Evolutionary conservation across 352 stramenopile genomes (phyloP).

Genomic region (Pythium plurisporium): DNA sequence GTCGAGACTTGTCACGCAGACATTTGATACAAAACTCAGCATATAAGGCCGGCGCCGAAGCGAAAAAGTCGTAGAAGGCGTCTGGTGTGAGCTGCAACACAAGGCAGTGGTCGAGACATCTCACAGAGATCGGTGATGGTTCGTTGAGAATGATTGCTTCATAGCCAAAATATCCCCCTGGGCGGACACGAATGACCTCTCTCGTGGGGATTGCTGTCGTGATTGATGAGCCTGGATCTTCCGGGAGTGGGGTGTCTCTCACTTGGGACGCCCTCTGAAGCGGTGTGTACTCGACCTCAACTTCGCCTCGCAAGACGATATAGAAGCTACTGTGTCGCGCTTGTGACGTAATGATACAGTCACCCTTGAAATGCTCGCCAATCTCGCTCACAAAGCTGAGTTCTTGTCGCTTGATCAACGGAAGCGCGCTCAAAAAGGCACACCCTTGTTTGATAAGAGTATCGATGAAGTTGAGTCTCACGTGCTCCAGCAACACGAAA

Average conservation of each 20-base stretch:
- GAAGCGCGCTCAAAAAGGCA: slow-evolving; percentile 49
- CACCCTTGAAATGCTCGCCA: slow-evolving; percentile 27
- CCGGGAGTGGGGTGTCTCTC: not conserved
- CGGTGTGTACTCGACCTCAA: slow-evolving; percentile 26
- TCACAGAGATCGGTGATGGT: slow-evolving; percentile 31
- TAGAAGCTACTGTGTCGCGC: slow-evolving; percentile 38
- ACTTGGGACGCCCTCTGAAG: not conserved
- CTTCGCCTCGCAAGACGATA: slow-evolving; percentile 37
- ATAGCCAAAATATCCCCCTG: slow-evolving; percentile 64
- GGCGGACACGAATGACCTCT: slow-evolving; percentile 34
- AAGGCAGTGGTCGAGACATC: slow-evolving; percentile 40
- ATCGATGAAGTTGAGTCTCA: slow-evolving; percentile 55
- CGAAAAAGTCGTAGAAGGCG: slow-evolving; percentile 53
- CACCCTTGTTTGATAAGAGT: slow-evolving; percentile 57
- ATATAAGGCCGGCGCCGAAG: slow-evolving; percentile 45
- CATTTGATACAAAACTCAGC: slow-evolving; percentile 70
- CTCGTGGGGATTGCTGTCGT: not conserved
- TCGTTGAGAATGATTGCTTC: slow-evolving; percentile 54
- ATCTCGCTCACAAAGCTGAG: slow-evolving; percentile 52
- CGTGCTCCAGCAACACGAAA: slow-evolving; percentile 53
- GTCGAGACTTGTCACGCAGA: slow-evolving; percentile 35
- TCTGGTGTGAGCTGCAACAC: slow-evolving; percentile 35
- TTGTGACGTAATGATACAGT: slow-evolving; percentile 27
- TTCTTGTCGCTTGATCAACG: slow-evolving; percentile 48
- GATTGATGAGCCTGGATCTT: not conserved